A percentile compares a stretch with the other conserved stretches of the same genome.
Evolutionary conservation across 2,329 filamentous ascomycete genomes (phyloP).

Genomic region (Diaporthe vaccinii): DNA sequence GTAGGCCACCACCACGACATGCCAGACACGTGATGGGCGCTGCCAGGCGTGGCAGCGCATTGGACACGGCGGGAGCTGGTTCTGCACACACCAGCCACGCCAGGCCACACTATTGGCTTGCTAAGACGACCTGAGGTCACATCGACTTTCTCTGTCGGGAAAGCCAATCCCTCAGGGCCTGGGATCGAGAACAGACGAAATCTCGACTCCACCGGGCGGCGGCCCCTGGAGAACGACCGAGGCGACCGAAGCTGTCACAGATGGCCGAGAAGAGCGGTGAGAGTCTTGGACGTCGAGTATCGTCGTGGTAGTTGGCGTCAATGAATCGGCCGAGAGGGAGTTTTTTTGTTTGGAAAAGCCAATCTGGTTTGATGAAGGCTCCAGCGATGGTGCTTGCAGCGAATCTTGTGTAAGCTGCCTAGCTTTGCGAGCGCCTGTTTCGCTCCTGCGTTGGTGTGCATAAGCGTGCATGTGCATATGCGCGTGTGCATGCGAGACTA

Average conservation of each 20-base stretch:
- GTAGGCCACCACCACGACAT: conserved; percentile 13
- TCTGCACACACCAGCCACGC: neutral
- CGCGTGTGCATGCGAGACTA: conserved; percentile 22
- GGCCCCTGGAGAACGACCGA: neutral
- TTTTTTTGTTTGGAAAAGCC: conserved; percentile 4
- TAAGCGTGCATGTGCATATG: conserved; percentile 31
- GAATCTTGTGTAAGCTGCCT: conserved; percentile 17
- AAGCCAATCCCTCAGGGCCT: conserved; percentile 10
- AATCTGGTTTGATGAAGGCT: conserved; percentile 8
- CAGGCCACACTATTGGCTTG: conserved; percentile 25
- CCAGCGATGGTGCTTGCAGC: conserved; percentile 32
- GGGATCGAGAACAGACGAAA: conserved; percentile 7
- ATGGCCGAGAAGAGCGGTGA: conserved; percentile 32
- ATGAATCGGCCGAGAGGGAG: conserved; percentile 22
- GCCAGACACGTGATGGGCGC: conserved; percentile 33
- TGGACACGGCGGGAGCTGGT: conserved; percentile 8
- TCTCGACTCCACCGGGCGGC: conserved; percentile 12
- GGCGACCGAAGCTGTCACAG: neutral
- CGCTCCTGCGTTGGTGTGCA: conserved; percentile 40
- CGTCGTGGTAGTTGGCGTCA: neutral
- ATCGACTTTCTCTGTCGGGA: conserved; percentile 24
- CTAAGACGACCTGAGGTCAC: conserved; percentile 24
- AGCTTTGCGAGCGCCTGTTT: conserved; percentile 35
- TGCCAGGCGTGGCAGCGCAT: conserved; percentile 1
- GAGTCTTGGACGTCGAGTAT: conserved; percentile 24